phyloP scores from a whole-genome alignment of 768 basidiomycete species.

The Hirschioporus abietinus region DNA sequence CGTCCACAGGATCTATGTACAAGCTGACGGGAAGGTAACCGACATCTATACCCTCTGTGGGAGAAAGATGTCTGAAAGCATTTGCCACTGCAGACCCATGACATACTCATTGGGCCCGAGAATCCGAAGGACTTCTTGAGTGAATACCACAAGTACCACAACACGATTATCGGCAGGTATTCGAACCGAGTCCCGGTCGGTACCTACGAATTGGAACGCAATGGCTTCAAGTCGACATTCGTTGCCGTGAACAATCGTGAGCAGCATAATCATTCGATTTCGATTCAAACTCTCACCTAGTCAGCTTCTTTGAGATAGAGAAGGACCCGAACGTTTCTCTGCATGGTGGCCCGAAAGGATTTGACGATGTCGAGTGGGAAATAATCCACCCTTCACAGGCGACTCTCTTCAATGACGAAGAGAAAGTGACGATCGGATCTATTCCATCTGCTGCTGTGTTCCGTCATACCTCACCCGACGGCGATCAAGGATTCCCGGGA shows the following conservation, averaged over 20 bases:
- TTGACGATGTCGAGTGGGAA: slow-evolving; percentile 53
- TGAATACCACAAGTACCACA: slow-evolving; percentile 55
- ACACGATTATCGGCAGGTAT: slow-evolving; percentile 69
- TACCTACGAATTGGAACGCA: slow-evolving; percentile 44
- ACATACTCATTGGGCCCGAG: slow-evolving; percentile 72
- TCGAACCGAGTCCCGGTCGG: slow-evolving; percentile 69
- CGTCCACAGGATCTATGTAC: slow-evolving; percentile 61
- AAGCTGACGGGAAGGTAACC: slow-evolving; percentile 57
- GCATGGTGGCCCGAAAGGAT: slow-evolving; percentile 67
- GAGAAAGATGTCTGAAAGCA: not conserved
- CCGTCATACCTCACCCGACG: slow-evolving; percentile 50
- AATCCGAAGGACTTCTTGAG: slow-evolving; percentile 46
- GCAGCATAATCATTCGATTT: slow-evolving; percentile 8
- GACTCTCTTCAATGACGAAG: slow-evolving; percentile 51
- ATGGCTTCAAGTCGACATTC: slow-evolving; percentile 45
- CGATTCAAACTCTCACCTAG: not conserved
- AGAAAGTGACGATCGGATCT: slow-evolving; percentile 38
- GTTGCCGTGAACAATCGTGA: slow-evolving; percentile 35
- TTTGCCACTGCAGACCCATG: slow-evolving; percentile 50
- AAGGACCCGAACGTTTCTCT: slow-evolving; percentile 46
- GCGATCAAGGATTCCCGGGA: slow-evolving; percentile 71
- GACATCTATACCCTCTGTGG: not conserved
- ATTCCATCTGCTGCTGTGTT: slow-evolving; percentile 44
- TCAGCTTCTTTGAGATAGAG: not conserved
- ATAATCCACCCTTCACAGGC: slow-evolving; percentile 33